phyloP scores from a whole-genome alignment of 1,284 basidiomycete species.

The Phylloporus sp. region DNA sequence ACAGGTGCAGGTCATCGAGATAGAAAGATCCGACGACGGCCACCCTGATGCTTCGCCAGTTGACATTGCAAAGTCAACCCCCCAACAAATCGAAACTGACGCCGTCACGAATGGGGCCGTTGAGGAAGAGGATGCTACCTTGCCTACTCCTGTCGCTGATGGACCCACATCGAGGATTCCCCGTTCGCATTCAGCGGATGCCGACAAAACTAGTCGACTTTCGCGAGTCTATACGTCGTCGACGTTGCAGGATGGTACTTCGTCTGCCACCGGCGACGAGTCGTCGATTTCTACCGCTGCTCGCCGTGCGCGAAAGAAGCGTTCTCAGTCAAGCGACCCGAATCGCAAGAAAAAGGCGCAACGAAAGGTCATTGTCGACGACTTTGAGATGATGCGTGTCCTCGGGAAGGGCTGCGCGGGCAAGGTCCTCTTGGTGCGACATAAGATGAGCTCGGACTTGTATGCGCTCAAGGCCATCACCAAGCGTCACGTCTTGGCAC shows the following conservation, averaged over 20 bases:
- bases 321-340: slow-evolving; percentile 60
- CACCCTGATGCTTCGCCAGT: slow-evolving; percentile 15
- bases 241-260: slow-evolving; percentile 51
- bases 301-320: slow-evolving; percentile 59
- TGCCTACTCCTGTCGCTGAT: slow-evolving; percentile 52
- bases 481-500: slow-evolving; percentile 93
- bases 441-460: slow-evolving; percentile 74
- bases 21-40: slow-evolving; percentile 38
- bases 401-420: slow-evolving; percentile 96
- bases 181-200: slow-evolving; percentile 80
- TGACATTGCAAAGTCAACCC: slow-evolving; percentile 36
- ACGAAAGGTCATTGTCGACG: slow-evolving; percentile 81
- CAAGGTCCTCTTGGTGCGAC: slow-evolving; percentile 87
- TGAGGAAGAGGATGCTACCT: slow-evolving; percentile 39
- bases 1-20: slow-evolving; percentile 25
- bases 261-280: slow-evolving; percentile 67
- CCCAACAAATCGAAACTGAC: slow-evolving; percentile 31
- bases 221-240: slow-evolving; percentile 61
- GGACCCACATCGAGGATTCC: slow-evolving; percentile 55
- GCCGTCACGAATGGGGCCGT: slow-evolving; percentile 29
- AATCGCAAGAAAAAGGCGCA: slow-evolving; percentile 61
- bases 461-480: slow-evolving; percentile 97
- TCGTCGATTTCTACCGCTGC: slow-evolving; percentile 68
- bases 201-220: slow-evolving; percentile 62
- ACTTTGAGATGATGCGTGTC: slow-evolving; percentile 96